phyloP scores from a whole-genome alignment of 2,329 filamentous ascomycete genomes.

The Fusarium torreyae region DNA sequence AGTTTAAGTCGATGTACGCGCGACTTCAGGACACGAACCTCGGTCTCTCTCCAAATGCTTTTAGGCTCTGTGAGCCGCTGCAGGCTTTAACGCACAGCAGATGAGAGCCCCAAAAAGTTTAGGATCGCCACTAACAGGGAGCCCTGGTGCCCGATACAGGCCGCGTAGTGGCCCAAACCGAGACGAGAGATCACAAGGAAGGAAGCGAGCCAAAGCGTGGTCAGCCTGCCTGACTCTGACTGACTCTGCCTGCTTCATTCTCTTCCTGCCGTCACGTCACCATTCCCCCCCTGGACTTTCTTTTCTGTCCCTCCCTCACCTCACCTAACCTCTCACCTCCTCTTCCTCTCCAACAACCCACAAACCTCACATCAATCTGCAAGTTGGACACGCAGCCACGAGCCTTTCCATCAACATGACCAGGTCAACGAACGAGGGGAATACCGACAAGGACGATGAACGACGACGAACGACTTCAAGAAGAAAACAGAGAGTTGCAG shows the following conservation, averaged over 20 bases:
- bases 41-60: conserved; percentile 4
- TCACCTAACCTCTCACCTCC: conserved; percentile 22
- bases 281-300: conserved; percentile 39
- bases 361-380: conserved; percentile 36
- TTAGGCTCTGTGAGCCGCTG: conserved; percentile 7
- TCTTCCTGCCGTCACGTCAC: conserved; percentile 35
- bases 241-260: conserved; percentile 1
- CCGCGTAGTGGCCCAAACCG: conserved; percentile 16
- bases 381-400: conserved; percentile 17
- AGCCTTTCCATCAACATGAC: background rate
- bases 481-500: background rate
- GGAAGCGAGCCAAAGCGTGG: conserved; percentile 7
- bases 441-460: conserved; percentile 3
- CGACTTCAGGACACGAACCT: conserved; percentile 29
- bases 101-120: conserved; percentile 26
- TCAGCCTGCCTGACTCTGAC: conserved; percentile 5
- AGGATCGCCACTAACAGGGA: conserved; percentile 43
- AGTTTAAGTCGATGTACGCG: conserved; percentile 43
- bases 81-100: conserved; percentile 15
- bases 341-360: conserved; percentile 45
- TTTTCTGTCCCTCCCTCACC: conserved; percentile 45
- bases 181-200: conserved; percentile 15
- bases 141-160: conserved; percentile 21
- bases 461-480: background rate
- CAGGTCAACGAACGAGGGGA: background rate